A percentile compares a stretch with the other conserved stretches of the same genome.
These are phyloP conservation scores for Phytophthora brassicae DNA, from an alignment of 352 stramenopile genomes.

Conservation along the genomic window DNA sequence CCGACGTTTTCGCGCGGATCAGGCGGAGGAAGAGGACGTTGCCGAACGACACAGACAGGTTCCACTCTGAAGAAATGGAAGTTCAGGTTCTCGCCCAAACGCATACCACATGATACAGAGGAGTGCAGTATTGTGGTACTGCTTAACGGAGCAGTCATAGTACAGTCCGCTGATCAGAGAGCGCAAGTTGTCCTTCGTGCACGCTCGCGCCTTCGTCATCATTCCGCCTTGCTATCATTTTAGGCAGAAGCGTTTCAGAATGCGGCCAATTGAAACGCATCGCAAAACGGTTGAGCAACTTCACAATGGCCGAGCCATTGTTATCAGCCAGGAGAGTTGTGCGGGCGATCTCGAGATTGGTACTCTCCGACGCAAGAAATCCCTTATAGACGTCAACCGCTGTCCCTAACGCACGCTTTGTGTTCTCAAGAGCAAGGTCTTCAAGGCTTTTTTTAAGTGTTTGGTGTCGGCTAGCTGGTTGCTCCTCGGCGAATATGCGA, in stretches of 20 bases:
- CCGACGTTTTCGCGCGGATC: constrained; percentile 6
- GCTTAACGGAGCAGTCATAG: neutral
- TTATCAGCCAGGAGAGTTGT: too few relatives aligned
- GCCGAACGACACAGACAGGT: neutral
- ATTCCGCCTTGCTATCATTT: constrained; percentile 2
- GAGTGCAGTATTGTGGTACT: constrained; percentile 15
- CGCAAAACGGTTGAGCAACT: too few relatives aligned
- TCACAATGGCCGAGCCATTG: too few relatives aligned
- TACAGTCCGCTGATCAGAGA: constrained; percentile 6
- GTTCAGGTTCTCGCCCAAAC: neutral
- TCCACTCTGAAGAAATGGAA: neutral
- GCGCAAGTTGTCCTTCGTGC: constrained; percentile 11
- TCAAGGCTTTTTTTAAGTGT: neutral
- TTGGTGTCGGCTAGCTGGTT: neutral
- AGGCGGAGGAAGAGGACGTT: neutral
- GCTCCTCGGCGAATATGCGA: neutral
- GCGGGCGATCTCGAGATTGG: too few relatives aligned
- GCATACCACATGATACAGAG: constrained; percentile 1
- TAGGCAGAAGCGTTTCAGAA: constrained; percentile 4
- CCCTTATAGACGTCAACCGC: constrained; percentile 7
- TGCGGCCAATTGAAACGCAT: constrained; percentile 14
- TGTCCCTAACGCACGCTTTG: neutral
- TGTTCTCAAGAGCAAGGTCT: constrained; percentile 6
- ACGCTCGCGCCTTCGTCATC: constrained; percentile 8
- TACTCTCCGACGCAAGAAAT: constrained; percentile 14